Conservation (phyloP, 495 filamentous ascomycete species). For the Pyronema omphalodes region DNA sequence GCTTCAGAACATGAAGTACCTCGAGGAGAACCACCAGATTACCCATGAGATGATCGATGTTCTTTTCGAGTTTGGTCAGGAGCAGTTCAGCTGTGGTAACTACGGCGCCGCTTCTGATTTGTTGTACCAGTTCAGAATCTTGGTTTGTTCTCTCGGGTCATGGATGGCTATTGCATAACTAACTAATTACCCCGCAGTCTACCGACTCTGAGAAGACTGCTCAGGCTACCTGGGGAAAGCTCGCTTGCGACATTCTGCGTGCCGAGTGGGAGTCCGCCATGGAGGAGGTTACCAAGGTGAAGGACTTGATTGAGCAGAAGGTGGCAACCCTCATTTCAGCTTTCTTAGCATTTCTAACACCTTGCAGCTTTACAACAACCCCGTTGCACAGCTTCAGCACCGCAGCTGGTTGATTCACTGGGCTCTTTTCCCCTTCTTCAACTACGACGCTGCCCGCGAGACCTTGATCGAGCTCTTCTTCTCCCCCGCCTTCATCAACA, state of each 20-base stretch:
- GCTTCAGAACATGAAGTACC: conserved; percentile 84
- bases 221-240: conserved; percentile 87
- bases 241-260: conserved; percentile 81
- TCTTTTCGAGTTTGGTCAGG: conserved; percentile 83
- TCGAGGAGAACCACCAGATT: conserved; percentile 87
- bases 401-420: conserved; percentile 96
- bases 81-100: conserved; percentile 90
- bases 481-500: conserved; percentile 91
- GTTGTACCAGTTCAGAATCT: conserved; percentile 88
- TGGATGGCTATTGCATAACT: not conserved
- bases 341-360: not conserved
- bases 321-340: conserved; percentile 7
- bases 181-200: conserved; percentile 30
- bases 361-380: conserved; percentile 73
- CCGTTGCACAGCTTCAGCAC: conserved; percentile 80
- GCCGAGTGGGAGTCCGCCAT: conserved; percentile 90
- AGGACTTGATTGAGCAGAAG: conserved; percentile 64
- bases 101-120: conserved; percentile 74
- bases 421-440: conserved; percentile 97
- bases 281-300: conserved; percentile 85
- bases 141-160: conserved; percentile 25
- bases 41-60: conserved; percentile 86
- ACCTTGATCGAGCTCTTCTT: conserved; percentile 88
- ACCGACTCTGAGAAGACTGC: conserved; percentile 95
- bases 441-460: conserved; percentile 81